Conservation (phyloP, 345 rosid genomes). For the Salix exigua region DNA sequence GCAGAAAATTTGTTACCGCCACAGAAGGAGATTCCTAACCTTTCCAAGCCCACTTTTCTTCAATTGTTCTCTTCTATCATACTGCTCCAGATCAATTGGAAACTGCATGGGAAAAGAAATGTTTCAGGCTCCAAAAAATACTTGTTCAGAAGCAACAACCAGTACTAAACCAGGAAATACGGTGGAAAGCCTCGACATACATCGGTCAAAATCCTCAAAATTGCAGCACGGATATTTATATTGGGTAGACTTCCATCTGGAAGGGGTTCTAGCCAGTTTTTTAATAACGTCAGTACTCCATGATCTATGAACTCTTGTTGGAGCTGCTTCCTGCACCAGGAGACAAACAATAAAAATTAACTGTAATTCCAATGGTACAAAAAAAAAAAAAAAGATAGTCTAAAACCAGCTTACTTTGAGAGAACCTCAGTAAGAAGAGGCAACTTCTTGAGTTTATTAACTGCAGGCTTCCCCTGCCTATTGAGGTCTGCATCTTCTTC, state of each 20-base stretch:
- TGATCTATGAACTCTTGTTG: conserved; percentile 94
- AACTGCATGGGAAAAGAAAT: conserved; percentile 46
- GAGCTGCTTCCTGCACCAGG: conserved; percentile 78
- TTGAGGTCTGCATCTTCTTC: conserved; percentile 92
- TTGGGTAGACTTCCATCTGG: conserved; percentile 98
- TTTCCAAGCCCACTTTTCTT: conserved; percentile 97
- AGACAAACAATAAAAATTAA: conserved; percentile 8
- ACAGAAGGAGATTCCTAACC: conserved; percentile 37
- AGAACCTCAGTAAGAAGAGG: conserved; percentile 89
- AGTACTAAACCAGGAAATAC: conserved; percentile 1
- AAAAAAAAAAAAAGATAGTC: background rate
- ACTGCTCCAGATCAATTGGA: conserved; percentile 92
- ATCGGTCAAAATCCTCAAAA: conserved; percentile 71
- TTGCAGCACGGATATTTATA: conserved; percentile 88
- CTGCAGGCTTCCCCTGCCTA: conserved; percentile 79
- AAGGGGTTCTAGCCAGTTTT: conserved; percentile 98
- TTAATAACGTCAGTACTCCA: conserved; percentile 78
- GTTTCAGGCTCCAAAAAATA: conserved; percentile 13
- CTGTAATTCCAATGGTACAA: background rate
- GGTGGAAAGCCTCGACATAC: conserved; percentile 32
- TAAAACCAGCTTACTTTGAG: conserved; percentile 64
- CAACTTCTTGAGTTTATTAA: conserved; percentile 87
- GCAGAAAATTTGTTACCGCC: background rate
- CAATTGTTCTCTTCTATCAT: conserved; percentile 87
- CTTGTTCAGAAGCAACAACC: conserved; percentile 3